Percentiles rank a stretch among this genome's conserved stretches.
These are phyloP conservation scores for Debaryomyces maramus DNA, from an alignment of 805 yeast species.

Conservation along the genomic window DNA sequence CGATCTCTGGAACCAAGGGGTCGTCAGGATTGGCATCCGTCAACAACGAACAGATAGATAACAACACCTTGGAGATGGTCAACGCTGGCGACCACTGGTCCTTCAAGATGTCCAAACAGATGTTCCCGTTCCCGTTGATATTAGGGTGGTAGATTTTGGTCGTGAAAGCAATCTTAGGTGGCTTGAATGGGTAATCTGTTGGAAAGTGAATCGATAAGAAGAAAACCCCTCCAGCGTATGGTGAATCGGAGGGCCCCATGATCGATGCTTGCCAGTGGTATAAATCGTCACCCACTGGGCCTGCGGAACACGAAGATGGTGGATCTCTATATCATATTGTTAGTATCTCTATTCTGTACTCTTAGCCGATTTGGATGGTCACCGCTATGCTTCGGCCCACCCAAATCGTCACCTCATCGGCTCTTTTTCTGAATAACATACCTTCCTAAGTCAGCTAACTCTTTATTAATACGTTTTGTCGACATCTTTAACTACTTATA, in stretches of 20 bases:
- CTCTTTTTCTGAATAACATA: conserved; percentile 43
- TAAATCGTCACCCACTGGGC: conserved; percentile 96
- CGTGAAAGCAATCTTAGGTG: conserved; percentile 86
- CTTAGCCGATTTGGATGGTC: not conserved
- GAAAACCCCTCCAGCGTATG: conserved; percentile 87
- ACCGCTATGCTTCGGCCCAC: not conserved
- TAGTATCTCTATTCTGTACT: conserved; percentile 8
- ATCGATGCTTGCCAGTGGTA: conserved; percentile 99
- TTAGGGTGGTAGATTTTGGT: conserved; percentile 97
- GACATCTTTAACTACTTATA: conserved; percentile 57
- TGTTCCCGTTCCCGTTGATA: conserved; percentile 92
- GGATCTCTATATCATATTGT: conserved; percentile 69
- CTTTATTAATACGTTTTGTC: conserved; percentile 92
- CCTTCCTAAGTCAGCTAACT: conserved; percentile 92
- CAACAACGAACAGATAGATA: conserved; percentile 91
- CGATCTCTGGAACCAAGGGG: conserved; percentile 98
- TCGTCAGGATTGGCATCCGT: conserved; percentile 99
- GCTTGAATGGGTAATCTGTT: conserved; percentile 98
- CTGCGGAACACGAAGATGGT: conserved; percentile 98
- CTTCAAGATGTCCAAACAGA: conserved; percentile 93
- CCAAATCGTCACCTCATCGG: not conserved
- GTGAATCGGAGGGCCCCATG: conserved; percentile 98
- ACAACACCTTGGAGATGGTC: conserved; percentile 90
- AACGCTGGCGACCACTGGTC: conserved; percentile 99
- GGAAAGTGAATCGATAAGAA: conserved; percentile 97